A percentile compares a stretch with the other conserved stretches of the same genome.
Conservation (phyloP, 371 early-diverging fungal genomes). For the Mucor circinelloides region DNA sequence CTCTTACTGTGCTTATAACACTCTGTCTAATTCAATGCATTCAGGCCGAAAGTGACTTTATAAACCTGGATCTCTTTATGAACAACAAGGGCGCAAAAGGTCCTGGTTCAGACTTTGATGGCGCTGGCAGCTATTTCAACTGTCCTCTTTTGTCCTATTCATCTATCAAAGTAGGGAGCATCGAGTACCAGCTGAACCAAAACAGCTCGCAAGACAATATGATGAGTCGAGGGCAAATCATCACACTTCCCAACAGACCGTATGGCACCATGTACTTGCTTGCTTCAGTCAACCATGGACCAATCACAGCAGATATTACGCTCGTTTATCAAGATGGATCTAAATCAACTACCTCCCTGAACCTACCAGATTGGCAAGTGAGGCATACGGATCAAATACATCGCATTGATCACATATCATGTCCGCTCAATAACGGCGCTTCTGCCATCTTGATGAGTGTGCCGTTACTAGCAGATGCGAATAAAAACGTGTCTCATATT, state of each 20-base stretch:
- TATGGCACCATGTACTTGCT: constrained; percentile 33
- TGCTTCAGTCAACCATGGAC: constrained; percentile 24
- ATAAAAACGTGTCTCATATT: constrained; percentile 12
- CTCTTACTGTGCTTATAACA: not conserved
- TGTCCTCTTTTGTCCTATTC: not conserved
- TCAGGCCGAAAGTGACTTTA: not conserved
- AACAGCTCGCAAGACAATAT: constrained; percentile 22
- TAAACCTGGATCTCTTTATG: not conserved
- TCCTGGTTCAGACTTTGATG: constrained; percentile 28
- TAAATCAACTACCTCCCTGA: constrained; percentile 8
- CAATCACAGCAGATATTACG: constrained; percentile 14
- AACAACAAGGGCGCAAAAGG: constrained; percentile 12
- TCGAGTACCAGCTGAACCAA: constrained; percentile 4
- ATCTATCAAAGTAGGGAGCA: constrained; percentile 3
- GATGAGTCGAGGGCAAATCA: constrained; percentile 28
- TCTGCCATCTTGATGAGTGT: constrained; percentile 16
- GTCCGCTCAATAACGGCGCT: constrained; percentile 4
- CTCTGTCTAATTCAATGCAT: not conserved
- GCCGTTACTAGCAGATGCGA: constrained; percentile 30
- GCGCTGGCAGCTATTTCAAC: constrained; percentile 16
- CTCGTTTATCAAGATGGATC: constrained; percentile 35
- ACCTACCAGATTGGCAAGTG: constrained; percentile 42
- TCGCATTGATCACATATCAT: constrained; percentile 10
- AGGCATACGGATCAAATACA: constrained; percentile 1
- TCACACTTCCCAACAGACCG: constrained; percentile 4